Evolutionary conservation across 257 asterid genomes (phyloP).

Genomic region (Solanum tarapatanum): DNA sequence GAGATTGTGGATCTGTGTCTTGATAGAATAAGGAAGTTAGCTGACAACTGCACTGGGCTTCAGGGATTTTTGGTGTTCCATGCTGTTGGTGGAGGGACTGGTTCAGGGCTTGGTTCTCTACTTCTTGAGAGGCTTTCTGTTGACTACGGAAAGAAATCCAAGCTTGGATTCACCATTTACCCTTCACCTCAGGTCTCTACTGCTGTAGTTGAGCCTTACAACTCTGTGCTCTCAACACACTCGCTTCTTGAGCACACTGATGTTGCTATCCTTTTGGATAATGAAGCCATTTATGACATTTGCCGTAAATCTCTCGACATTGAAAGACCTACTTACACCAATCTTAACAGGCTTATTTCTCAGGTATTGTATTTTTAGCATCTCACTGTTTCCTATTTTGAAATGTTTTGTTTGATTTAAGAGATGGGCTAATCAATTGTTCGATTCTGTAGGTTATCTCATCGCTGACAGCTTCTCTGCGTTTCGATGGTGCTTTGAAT

Average conservation of each 20-base stretch:
- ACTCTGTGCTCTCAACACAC: conserved; percentile 88
- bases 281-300: conserved; percentile 85
- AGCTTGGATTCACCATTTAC: conserved; percentile 80
- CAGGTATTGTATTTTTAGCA: conserved; percentile 33
- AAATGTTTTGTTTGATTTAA: not conserved
- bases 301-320: conserved; percentile 93
- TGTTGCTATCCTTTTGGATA: conserved; percentile 86
- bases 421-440: no score
- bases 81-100: conserved; percentile 98
- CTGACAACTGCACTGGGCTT: conserved; percentile 85
- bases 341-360: conserved; percentile 83
- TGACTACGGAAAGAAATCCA: conserved; percentile 81
- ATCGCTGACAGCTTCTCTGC: conserved; percentile 76
- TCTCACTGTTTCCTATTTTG: not conserved
- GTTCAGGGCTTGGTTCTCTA: conserved; percentile 87
- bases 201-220: conserved; percentile 94
- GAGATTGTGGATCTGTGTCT: conserved; percentile 86
- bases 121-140: conserved; percentile 87
- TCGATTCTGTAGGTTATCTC: conserved; percentile 52
- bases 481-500: conserved; percentile 87
- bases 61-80: conserved; percentile 92
- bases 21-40: conserved; percentile 87
- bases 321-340: conserved; percentile 92
- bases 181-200: conserved; percentile 97
- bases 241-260: conserved; percentile 93